Base-by-base conservation (phyloP, 2,329 filamentous ascomycete species). In the Escovopsis sp. region DNA sequence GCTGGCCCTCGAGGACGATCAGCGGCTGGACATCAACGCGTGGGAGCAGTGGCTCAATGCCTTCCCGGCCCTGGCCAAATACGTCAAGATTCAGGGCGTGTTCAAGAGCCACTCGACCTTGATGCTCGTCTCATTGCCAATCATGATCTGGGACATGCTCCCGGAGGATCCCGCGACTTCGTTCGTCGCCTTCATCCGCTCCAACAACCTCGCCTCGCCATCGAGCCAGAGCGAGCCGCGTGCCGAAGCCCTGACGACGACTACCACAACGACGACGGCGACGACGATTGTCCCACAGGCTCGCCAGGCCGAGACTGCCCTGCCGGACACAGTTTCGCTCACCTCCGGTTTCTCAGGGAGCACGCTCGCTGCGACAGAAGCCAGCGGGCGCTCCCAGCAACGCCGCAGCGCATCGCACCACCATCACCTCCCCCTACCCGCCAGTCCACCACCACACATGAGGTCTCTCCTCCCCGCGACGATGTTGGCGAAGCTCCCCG, bases 31-130 rank as follows among this genome's bases (percentile, higher is more conserved):
- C 32, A 53, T 76, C n/a, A 63, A 67, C 37, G 67, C 68, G 4
- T 75, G 70, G 69, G 63, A 73, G 45, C 60, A 64, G 36, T 75
- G 70, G 70, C 57, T 75, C 3, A 52, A 58, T 19, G 61, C 58
- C 14, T 72, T 74, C 40, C 70, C 71, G 1, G 65, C 68, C 3
- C 54, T 75, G 37, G 70, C 70, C 29, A 73, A 68, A 43, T 68
- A 72, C 41, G 69, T 72, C 49, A 72, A 72, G 45, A 63, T 76
- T 5, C 70, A 76, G 44, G 70, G 69, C 8, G 62, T 73, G 1
- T 76, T 74, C 50, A 72, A 71, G 45, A 75, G 70, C 34, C 68
- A 74, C 44, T 75, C 71, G 1, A 75, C 67, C 0, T 51, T 75
- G 29, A 57, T 76, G 5, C 50, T 75, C 6, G 51, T 75, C 3